phyloP scores from a whole-genome alignment of 1,284 basidiomycete genomes.

The Garcileccinum viscosum region DNA sequence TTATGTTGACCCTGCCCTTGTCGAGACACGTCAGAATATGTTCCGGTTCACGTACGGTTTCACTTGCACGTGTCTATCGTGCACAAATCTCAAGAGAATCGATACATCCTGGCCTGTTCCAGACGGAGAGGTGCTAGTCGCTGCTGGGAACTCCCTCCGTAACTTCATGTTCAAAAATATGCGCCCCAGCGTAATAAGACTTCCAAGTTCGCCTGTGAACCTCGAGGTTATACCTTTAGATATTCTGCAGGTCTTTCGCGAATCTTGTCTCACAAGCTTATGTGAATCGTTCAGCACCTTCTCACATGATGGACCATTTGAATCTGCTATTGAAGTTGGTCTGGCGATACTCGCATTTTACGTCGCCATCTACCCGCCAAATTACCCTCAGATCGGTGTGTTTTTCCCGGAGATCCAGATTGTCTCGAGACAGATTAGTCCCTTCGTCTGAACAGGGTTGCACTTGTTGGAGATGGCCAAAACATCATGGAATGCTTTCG shows the following conservation, averaged over 20 bases:
- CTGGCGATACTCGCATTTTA: constrained; percentile 68
- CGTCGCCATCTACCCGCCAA: constrained; percentile 67
- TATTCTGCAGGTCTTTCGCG: constrained; percentile 55
- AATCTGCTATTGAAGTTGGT: constrained; percentile 59
- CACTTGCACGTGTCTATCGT: constrained; percentile 64
- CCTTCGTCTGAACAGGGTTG: constrained; percentile 54
- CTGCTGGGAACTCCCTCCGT: constrained; percentile 45
- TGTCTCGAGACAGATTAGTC: background rate
- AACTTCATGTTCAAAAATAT: constrained; percentile 43
- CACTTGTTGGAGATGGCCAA: constrained; percentile 78
- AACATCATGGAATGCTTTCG: constrained; percentile 69
- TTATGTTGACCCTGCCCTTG: constrained; percentile 76
- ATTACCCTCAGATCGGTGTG: constrained; percentile 80
- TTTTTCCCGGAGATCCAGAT: constrained; percentile 2
- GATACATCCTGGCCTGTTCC: constrained; percentile 35
- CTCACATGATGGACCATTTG: constrained; percentile 67
- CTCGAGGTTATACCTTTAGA: constrained; percentile 46
- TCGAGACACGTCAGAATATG: constrained; percentile 62
- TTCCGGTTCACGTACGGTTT: constrained; percentile 72
- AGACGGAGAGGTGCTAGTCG: constrained; percentile 20
- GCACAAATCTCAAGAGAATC: constrained; percentile 47
- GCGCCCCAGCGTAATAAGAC: constrained; percentile 18
- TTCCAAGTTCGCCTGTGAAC: constrained; percentile 31
- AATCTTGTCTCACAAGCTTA: constrained; percentile 61
- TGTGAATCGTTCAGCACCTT: constrained; percentile 68